Percentiles rank a stretch among this genome's conserved stretches.
These are phyloP conservation scores for Copromyces sp. DNA, from an alignment of 495 filamentous ascomycete species.

Conservation along the genomic window DNA sequence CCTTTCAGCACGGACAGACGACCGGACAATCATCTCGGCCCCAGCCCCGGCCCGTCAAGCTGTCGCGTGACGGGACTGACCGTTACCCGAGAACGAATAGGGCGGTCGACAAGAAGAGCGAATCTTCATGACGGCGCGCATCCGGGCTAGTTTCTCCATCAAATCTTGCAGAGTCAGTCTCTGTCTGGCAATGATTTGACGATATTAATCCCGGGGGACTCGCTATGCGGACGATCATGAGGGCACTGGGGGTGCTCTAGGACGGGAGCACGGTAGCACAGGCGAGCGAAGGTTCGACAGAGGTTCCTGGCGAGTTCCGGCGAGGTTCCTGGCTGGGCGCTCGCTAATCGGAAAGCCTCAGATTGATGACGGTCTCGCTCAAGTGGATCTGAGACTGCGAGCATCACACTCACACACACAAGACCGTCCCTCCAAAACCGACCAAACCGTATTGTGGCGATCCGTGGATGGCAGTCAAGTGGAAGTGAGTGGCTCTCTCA, in stretches of 20 bases:
- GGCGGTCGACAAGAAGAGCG: background rate
- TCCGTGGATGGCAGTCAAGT: background rate
- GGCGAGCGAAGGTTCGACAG: background rate
- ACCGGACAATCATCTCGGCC: background rate
- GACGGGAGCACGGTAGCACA: background rate
- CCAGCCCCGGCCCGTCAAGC: background rate
- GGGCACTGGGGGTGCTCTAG: background rate
- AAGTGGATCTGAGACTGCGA: background rate
- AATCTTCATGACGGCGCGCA: background rate
- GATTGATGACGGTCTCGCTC: background rate
- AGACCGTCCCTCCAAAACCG: background rate
- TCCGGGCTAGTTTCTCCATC: background rate
- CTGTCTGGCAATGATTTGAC: background rate
- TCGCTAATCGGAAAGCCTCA: conserved; percentile 1
- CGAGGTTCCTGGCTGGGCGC: background rate
- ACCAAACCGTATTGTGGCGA: background rate
- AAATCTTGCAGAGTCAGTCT: background rate
- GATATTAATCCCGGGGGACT: background rate
- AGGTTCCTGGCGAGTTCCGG: background rate
- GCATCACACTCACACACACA: background rate
- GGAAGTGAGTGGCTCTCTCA: background rate
- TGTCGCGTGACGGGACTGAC: background rate
- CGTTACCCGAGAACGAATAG: background rate
- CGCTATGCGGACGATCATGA: background rate
- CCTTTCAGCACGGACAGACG: background rate